Base-by-base conservation (phyloP, 768 basidiomycete species). In the Baorangia bicolor region DNA sequence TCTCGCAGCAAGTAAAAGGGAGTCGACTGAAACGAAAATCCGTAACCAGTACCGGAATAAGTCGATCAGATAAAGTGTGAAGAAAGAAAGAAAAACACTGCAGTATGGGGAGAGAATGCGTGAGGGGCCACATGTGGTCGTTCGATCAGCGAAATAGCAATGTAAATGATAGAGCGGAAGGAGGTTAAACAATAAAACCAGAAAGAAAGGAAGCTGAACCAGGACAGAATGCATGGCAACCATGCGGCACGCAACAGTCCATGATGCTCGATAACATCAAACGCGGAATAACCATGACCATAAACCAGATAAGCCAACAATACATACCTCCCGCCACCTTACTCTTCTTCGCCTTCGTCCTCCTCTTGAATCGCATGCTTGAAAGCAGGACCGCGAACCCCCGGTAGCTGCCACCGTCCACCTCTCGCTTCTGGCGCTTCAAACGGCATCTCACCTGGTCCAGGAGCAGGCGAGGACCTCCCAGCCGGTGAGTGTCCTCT, bases 341-440 rank as follows among this genome's bases (percentile, higher is more conserved):
- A 73, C 63, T 90, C 85, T 63, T 91, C 91, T 70, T 92, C 91
- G 21, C 78, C 91, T 69, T 92, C 91, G 61, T 93, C 91, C 66
- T 92, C 91, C 67, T 92, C 91, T 68, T 91, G 88, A 52, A 91
- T 92, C 5, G 88, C 72, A 59, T 86, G 82, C 62, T 66, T 74
- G 62, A 90, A 90, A 10, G 89, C 85, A 47, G 82, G 84, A 1
- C 88, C 90, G 25, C 90, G 81, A n/a, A 73, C 77, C 46, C 77
- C 69, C 25, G 91, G 90, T 13, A 93, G 74, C 66, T 90, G 87
- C 57, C 90, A 76, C 61, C 90, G 77, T 30, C 83, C 81, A 0
- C 79, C 74, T 54, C 86, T 75, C 8, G 77, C 64, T 51, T 85
- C 84, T 5, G 75, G 68, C 4, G 75, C 58, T 13, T 86, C 81